A percentile compares a stretch with the other conserved stretches of the same genome.
Evolutionary conservation across 495 filamentous ascomycete genomes (phyloP).

Genomic region (Daldinia childiae): DNA sequence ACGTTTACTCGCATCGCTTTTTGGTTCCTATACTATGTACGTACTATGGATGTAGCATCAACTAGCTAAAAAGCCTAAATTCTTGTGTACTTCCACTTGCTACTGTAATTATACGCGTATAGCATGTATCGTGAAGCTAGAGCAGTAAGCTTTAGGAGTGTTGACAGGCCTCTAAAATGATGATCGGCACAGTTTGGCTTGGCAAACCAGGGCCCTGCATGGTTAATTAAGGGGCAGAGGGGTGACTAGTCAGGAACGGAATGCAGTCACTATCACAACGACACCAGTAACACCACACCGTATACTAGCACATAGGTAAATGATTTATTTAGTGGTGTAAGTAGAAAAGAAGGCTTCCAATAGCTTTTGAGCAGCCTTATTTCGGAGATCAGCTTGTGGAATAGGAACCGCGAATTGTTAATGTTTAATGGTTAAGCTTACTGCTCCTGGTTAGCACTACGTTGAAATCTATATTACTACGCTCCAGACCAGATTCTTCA

Average conservation of each 20-base stretch:
- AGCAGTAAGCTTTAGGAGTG: slow-evolving; percentile 3
- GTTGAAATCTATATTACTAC: not conserved
- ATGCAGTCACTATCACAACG: slow-evolving; percentile 21
- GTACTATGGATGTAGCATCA: slow-evolving; percentile 7
- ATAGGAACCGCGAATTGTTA: not conserved
- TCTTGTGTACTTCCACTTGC: not conserved
- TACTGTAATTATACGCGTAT: slow-evolving; percentile 4
- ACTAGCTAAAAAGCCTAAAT: slow-evolving; percentile 6
- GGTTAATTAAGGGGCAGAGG: slow-evolving; percentile 5
- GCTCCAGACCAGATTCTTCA: too few relatives aligned
- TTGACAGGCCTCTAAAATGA: slow-evolving; percentile 30
- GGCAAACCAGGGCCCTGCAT: slow-evolving; percentile 23
- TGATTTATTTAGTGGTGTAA: not conserved
- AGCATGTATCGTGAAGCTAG: slow-evolving; percentile 12
- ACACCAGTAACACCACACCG: not conserved
- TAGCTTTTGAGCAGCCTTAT: not conserved
- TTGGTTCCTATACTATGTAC: not conserved
- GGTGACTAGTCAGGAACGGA: slow-evolving; percentile 3
- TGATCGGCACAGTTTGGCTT: slow-evolving; percentile 33
- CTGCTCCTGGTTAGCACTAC: not conserved
- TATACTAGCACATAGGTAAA: not conserved
- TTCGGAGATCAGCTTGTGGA: not conserved
- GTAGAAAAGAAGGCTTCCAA: not conserved
- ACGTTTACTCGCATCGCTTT: slow-evolving; percentile 28
- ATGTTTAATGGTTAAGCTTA: not conserved